Percentiles rank a stretch among this genome's conserved stretches.
Evolutionary conservation across 2,329 filamentous ascomycete species (phyloP).

Genomic region (Leptographium radiaticola): DNA sequence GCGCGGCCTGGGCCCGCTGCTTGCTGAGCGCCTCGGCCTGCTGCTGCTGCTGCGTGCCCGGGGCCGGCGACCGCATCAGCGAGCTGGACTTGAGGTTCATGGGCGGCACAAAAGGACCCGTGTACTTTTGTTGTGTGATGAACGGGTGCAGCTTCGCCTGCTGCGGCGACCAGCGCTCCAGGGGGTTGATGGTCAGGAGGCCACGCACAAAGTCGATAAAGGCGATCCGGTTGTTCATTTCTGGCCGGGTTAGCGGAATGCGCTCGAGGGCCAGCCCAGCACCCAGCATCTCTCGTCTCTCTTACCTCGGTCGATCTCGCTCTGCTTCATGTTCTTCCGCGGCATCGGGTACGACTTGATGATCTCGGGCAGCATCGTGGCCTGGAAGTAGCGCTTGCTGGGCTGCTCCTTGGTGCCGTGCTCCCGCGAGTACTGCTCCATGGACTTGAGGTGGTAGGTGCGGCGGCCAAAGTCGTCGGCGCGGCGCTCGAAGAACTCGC

Average conservation of each 20-base stretch:
- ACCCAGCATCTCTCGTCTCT: no score
- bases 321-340: slow-evolving; percentile 97
- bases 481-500: slow-evolving; percentile 91
- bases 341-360: slow-evolving; percentile 98
- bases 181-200: slow-evolving; percentile 81
- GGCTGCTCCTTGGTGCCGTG: slow-evolving; percentile 96
- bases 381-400: slow-evolving; percentile 98
- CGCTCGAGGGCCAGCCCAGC: background rate
- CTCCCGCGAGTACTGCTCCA: slow-evolving; percentile 95
- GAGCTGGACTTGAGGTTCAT: slow-evolving; percentile 91
- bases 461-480: slow-evolving; percentile 85
- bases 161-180: slow-evolving; percentile 95
- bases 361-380: slow-evolving; percentile 86
- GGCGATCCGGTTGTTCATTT: slow-evolving; percentile 95
- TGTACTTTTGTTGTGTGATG: slow-evolving; percentile 96
- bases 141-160: slow-evolving; percentile 96
- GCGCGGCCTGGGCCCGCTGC: slow-evolving; percentile 67
- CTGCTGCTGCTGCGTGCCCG: slow-evolving; percentile 89
- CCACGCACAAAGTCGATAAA: slow-evolving; percentile 98
- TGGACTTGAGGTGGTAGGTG: slow-evolving; percentile 84
- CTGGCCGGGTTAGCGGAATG: slow-evolving; percentile 30
- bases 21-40: slow-evolving; percentile 90
- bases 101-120: slow-evolving; percentile 86
- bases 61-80: slow-evolving; percentile 74
- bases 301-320: slow-evolving; percentile 88